Evolutionary conservation across 768 basidiomycete species (phyloP).

Genomic region (Xerocomellus chrysenteron): DNA sequence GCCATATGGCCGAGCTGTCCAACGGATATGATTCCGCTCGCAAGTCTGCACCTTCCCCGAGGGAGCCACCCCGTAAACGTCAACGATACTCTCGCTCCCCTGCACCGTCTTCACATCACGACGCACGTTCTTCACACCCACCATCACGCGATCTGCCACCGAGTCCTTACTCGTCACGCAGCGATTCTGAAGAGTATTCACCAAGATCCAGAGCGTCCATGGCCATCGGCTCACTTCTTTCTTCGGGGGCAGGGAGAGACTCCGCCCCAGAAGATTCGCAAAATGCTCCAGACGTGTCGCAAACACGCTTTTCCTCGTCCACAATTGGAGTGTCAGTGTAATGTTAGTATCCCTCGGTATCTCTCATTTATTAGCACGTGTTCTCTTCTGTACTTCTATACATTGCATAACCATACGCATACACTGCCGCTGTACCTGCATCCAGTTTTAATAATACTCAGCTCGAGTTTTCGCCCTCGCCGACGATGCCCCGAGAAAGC

Average conservation of each 20-base stretch:
- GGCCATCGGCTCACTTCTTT: constrained; percentile 76
- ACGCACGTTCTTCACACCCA: constrained; percentile 32
- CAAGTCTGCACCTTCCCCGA: constrained; percentile 10
- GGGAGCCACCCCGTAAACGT: constrained; percentile 52
- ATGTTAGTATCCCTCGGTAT: not conserved
- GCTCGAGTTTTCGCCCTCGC: not conserved
- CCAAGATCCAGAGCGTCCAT: constrained; percentile 72
- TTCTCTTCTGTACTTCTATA: constrained; percentile 26
- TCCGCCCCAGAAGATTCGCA: constrained; percentile 26
- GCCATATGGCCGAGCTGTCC: constrained; percentile 14
- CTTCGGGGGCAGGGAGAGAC: constrained; percentile 40
- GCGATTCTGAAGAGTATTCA: constrained; percentile 67
- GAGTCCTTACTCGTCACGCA: constrained; percentile 71
- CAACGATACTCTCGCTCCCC: constrained; percentile 63
- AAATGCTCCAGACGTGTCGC: constrained; percentile 19
- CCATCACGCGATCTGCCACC: constrained; percentile 57
- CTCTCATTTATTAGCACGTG: constrained; percentile 21
- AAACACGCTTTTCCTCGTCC: constrained; percentile 17
- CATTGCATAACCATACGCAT: constrained; percentile 18
- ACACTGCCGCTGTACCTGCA: constrained; percentile 19
- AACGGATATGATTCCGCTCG: constrained; percentile 16
- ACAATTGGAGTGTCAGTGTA: constrained; percentile 26
- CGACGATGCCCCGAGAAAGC: not conserved
- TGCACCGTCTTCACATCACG: constrained; percentile 38
- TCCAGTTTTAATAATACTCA: constrained; percentile 18